These are phyloP conservation scores for Venturia pyrina DNA, from an alignment of 2,329 filamentous ascomycete species.

Conservation along the genomic window DNA sequence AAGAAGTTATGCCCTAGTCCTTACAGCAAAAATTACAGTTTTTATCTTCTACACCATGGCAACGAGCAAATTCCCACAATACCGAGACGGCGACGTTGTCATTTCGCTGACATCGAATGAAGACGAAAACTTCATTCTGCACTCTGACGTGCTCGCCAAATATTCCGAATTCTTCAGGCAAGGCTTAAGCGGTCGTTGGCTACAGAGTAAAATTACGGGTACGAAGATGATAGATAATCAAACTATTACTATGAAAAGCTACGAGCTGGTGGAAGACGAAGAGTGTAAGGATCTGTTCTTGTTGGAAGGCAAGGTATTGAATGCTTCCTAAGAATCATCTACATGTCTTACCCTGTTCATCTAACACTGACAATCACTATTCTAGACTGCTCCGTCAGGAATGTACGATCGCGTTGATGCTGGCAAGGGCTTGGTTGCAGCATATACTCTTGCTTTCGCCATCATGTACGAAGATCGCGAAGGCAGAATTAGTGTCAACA, in stretches of 20 bases:
- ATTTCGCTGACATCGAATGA: not conserved
- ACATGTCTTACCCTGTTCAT: not conserved
- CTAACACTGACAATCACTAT: not conserved
- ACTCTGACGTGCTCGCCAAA: not conserved
- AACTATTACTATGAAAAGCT: not conserved
- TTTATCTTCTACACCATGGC: not conserved
- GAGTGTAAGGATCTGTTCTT: not conserved
- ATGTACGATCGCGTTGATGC: not conserved
- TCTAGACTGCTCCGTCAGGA: not conserved
- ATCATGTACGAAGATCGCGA: too few relatives aligned
- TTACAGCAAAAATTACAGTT: too few relatives aligned
- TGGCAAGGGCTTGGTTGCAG: not conserved
- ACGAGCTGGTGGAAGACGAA: not conserved
- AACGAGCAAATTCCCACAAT: not conserved
- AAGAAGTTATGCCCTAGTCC: too few relatives aligned
- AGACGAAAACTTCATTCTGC: not conserved
- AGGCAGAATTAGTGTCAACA: too few relatives aligned
- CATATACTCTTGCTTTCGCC: not conserved
- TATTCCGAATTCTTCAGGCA: not conserved
- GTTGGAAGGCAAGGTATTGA: not conserved
- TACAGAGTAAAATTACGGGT: not conserved
- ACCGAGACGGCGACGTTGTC: not conserved
- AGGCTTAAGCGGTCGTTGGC: not conserved
- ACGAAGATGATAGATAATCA: not conserved
- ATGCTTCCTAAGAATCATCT: not conserved